Evolutionary conservation across 306 rosid species (phyloP), one percentile per base, ranked within the genome.

Genomic region (Vigna trinervia): DNA sequence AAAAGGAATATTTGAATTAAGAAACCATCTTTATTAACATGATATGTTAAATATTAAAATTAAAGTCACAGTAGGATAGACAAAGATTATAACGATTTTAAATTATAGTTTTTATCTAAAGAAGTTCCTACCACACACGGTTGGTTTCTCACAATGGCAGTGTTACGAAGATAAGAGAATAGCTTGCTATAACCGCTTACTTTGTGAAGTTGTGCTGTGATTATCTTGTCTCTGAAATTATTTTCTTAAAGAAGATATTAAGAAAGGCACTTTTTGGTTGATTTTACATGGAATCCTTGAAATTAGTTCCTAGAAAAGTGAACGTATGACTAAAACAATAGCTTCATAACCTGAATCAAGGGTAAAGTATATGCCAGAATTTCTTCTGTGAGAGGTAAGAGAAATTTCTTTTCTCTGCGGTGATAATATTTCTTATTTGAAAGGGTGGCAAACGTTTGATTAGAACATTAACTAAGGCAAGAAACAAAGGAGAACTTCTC

Each of bases 221-320:
- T 17, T 50, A 20, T 45, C 66, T 76, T 62, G 30, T 19, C 20
- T 48, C 36, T 69, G 23, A 50, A 26, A 69, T 84, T 72, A 85
- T 68, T 87, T 84, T 84, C 83, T 83, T 80, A 66, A 67, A 71
- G 30, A 71, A 71, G 38, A 71, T 80, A 67, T 56, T 67, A 88
- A 85, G 87, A 77, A 75, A 77, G 77, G 72, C 17, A 63, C 58
- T 10, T 64, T 13, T 43, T 5, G 39, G 66, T 79, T 78, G 20
- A 71, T 39, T 78, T 43, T 12, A n/a, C 20, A 17, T 64, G 56
- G 43, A 62, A 17, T 8, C n/a, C 59, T 43, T 50, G 26, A 22
- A 48, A 77, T 73, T 19, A 12, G 70, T 69, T 52, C 28, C 20
- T 22, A 32, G 15, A 34, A 34, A 65, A 58, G 51, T 65, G 50